Evolutionary conservation across 257 asterid species (phyloP).

Genomic region (Catharanthus roseus): DNA sequence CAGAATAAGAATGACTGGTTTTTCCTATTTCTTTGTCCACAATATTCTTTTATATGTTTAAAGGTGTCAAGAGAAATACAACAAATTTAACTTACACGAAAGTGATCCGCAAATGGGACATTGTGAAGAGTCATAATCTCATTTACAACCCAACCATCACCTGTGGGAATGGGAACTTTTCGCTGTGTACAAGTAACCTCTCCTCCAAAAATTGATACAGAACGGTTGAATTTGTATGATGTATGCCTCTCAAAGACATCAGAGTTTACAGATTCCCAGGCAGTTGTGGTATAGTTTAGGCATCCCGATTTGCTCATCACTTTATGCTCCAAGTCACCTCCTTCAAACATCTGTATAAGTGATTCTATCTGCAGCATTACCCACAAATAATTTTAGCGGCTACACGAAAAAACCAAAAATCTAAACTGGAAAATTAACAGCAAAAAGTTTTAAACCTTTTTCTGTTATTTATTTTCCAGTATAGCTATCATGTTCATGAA

Average conservation of each 20-base stretch:
- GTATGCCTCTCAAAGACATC: constrained; percentile 47
- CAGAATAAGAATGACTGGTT: not conserved
- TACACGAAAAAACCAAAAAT: not conserved
- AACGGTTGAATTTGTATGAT: constrained; percentile 63
- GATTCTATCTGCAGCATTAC: constrained; percentile 43
- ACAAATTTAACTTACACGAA: constrained; percentile 47
- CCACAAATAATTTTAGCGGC: not conserved
- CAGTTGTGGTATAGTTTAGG: constrained; percentile 50
- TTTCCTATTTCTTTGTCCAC: not conserved
- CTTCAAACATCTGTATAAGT: constrained; percentile 67
- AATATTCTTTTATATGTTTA: not conserved
- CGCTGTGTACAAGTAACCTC: constrained; percentile 76
- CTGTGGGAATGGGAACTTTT: constrained; percentile 34
- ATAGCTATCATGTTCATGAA: not conserved
- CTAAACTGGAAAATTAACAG: not conserved
- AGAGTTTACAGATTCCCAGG: constrained; percentile 48
- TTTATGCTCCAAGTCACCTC: constrained; percentile 69
- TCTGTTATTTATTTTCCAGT: too few species aligned
- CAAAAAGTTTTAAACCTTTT: not conserved
- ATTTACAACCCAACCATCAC: constrained; percentile 53
- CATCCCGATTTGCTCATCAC: constrained; percentile 82
- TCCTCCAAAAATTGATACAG: constrained; percentile 68
- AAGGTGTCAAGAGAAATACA: not conserved
- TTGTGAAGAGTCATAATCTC: constrained; percentile 68
- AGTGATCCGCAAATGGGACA: constrained; percentile 64